Conservation (phyloP, 805 yeast species). For the Metschnikowia gruessii region DNA sequence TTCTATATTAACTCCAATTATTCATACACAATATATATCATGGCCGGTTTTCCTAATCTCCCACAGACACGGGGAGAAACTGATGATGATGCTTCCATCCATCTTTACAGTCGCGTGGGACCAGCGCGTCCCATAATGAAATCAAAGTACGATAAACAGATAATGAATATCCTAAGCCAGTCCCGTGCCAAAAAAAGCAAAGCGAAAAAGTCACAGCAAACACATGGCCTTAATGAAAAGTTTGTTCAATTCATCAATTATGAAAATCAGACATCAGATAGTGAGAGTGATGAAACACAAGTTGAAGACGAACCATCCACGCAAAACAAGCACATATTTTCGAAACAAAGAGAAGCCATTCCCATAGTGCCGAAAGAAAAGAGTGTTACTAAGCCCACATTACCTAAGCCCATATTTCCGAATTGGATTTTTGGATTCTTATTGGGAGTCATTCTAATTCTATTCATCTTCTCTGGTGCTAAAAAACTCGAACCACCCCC, state of each 20-base stretch:
- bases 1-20: not conserved
- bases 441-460: not conserved
- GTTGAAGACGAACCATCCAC: not conserved
- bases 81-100: slow-evolving; percentile 43
- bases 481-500: not conserved
- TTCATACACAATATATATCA: not conserved
- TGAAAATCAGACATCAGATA: slow-evolving; percentile 8
- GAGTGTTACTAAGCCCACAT: not conserved
- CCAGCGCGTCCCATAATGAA: slow-evolving; percentile 35
- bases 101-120: slow-evolving; percentile 36
- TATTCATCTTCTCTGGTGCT: not conserved
- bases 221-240: slow-evolving; percentile 17
- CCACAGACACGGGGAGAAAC: slow-evolving; percentile 39
- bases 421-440: slow-evolving; percentile 1
- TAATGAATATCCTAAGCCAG: slow-evolving; percentile 11
- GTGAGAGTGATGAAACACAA: slow-evolving; percentile 11
- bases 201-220: not conserved
- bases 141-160: slow-evolving; percentile 14
- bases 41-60: slow-evolving; percentile 32
- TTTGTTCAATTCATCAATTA: slow-evolving; percentile 19
- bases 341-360: not conserved
- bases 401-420: not conserved
- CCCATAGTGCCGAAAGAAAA: not conserved
- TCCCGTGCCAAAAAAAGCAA: not conserved
- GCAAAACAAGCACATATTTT: not conserved